Conservation (phyloP, 2,329 filamentous ascomycete genomes). For the Xylariaceae sp. region DNA sequence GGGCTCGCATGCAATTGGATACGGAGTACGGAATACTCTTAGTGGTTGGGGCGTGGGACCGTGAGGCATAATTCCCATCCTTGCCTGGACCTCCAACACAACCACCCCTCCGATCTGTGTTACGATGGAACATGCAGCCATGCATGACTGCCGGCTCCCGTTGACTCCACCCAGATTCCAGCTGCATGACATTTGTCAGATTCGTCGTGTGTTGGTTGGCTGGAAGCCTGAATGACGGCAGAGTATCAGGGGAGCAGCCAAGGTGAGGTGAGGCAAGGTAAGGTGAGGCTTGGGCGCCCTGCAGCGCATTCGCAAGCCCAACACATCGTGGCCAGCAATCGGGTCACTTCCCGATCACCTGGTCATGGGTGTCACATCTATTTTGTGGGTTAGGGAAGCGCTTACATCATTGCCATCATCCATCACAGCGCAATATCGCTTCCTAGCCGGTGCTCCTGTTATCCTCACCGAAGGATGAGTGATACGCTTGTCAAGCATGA, state of each 20-base stretch:
- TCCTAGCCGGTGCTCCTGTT: background rate
- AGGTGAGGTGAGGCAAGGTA: slow-evolving; percentile 1
- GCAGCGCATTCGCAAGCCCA: slow-evolving; percentile 5
- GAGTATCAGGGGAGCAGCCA: background rate
- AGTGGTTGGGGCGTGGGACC: background rate
- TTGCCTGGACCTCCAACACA: background rate
- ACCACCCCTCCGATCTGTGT: slow-evolving; percentile 11
- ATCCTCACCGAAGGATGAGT: background rate
- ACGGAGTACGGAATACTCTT: background rate
- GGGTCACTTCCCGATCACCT: slow-evolving; percentile 12
- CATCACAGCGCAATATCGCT: background rate
- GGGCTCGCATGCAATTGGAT: background rate
- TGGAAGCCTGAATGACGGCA: background rate
- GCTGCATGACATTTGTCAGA: slow-evolving; percentile 15
- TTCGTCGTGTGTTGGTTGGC: slow-evolving; percentile 9
- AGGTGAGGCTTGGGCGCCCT: slow-evolving; percentile 10
- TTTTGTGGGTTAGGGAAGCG: slow-evolving; percentile 18
- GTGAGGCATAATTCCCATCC: slow-evolving; percentile 1
- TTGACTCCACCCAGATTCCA: slow-evolving; percentile 3
- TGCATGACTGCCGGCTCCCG: slow-evolving; percentile 12
- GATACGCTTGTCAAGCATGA: background rate
- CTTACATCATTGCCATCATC: slow-evolving; percentile 4
- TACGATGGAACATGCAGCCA: slow-evolving; percentile 7
- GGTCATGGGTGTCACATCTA: slow-evolving; percentile 2
- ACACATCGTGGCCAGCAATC: slow-evolving; percentile 13